These are phyloP conservation scores for Paracamarosporium sp. DNA, from an alignment of 2,329 filamentous ascomycete genomes.

Conservation along the genomic window DNA sequence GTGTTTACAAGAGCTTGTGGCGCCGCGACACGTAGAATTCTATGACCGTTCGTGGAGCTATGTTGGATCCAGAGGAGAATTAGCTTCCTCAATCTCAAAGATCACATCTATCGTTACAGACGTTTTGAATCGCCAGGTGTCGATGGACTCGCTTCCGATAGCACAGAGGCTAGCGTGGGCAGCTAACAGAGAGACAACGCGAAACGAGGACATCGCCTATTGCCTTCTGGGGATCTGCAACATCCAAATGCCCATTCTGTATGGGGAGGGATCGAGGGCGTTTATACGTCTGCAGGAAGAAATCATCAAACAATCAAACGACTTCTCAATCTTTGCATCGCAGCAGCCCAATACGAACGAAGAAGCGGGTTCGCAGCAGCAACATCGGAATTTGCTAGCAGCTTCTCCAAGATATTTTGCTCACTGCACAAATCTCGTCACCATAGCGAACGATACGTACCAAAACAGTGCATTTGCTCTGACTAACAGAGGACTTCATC, in stretches of 20 bases:
- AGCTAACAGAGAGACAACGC: not conserved
- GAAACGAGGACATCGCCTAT: not conserved
- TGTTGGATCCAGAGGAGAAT: not conserved
- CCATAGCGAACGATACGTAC: no score
- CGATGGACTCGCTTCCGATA: not conserved
- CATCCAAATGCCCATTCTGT: not conserved
- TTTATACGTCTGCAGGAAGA: not conserved
- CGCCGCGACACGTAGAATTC: not conserved
- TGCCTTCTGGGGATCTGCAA: not conserved
- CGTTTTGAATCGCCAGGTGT: not conserved
- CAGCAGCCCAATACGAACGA: no score
- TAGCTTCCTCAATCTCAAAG: not conserved
- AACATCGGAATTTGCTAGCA: no score
- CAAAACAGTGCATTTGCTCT: no score
- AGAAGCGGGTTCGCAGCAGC: no score
- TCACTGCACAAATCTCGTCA: no score
- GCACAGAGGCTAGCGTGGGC: not conserved
- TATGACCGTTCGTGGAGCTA: not conserved
- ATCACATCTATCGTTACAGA: not conserved
- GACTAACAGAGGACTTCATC: no score
- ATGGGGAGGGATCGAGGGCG: not conserved
- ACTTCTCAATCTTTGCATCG: not conserved
- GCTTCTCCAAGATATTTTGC: no score
- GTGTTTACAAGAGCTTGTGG: not conserved
- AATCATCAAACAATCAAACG: not conserved